Conservation (phyloP, 495 filamentous ascomycete genomes). For the Glarea lozoyensis region DNA sequence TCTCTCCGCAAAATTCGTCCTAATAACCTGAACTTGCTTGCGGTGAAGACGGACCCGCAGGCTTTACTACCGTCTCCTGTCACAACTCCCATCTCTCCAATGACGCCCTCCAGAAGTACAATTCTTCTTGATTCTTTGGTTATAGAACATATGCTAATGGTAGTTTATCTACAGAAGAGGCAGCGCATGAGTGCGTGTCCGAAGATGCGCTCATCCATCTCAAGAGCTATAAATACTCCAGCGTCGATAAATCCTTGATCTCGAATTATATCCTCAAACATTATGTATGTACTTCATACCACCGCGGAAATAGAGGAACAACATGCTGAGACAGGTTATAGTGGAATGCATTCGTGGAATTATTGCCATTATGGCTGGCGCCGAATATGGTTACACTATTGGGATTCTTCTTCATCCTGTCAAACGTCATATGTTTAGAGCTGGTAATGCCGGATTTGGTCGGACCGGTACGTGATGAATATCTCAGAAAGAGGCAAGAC, state of each 20-base stretch:
- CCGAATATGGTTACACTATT: conserved; percentile 96
- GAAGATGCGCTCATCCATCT: conserved; percentile 66
- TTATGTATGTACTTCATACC: conserved; percentile 56
- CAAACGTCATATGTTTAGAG: conserved; percentile 71
- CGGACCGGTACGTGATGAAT: conserved; percentile 60
- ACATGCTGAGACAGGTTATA: conserved; percentile 32
- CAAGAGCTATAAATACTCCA: conserved; percentile 92
- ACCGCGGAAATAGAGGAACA: neutral
- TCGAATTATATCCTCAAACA: conserved; percentile 89
- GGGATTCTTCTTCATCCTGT: conserved; percentile 89
- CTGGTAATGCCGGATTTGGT: conserved; percentile 85
- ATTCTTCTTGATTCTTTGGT: conserved; percentile 1
- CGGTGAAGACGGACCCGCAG: conserved; percentile 18
- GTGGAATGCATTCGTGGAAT: conserved; percentile 96
- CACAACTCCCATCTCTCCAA: conserved; percentile 21
- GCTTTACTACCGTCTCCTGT: conserved; percentile 18
- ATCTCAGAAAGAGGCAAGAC: neutral
- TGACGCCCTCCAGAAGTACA: conserved; percentile 37
- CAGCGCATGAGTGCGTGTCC: conserved; percentile 47
- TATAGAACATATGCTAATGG: neutral
- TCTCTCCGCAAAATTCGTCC: conserved; percentile 15
- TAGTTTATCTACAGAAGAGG: conserved; percentile 30
- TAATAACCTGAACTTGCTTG: conserved; percentile 9
- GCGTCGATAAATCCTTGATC: conserved; percentile 92
- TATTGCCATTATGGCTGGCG: conserved; percentile 90